Base-by-base conservation (phyloP, 768 basidiomycete species). In the Tylopilus sp. region DNA sequence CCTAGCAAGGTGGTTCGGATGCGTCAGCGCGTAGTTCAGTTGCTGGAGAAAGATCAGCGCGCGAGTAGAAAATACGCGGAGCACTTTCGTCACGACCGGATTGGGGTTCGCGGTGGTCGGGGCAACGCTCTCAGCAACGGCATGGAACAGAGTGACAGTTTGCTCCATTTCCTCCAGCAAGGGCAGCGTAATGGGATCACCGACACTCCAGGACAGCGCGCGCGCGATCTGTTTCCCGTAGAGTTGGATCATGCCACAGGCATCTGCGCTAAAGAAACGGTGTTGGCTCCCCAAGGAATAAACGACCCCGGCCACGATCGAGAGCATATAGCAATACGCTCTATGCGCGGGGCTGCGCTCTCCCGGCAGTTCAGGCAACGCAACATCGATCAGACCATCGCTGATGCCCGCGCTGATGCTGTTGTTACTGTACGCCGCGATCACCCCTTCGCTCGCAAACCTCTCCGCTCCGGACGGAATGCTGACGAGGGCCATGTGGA, bases 1-100 rank as follows among this genome's bases (percentile, higher is more conserved):
- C 58, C 85, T 86, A 2, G 87, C 84, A 13, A 97, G 78, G 61
- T 93, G 87, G 62, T 94, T 89, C 8, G 94, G 94, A 68, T 98
- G 94, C 0, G 91, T 87, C 43, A 96, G 77, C 0, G 91, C 89
- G 58, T 94, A 93, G 68, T 93, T 94, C 56, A 97, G 71, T 58
- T 93, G 89, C 63, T 93, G 92, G 1, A 97, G 76, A 24, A 96
- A 80, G 29, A 83, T 74, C 19, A 94, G 71, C 0, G 87, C 84
- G 55, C 82, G 83, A 1, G 75, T 75, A 3, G 84, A 81, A 67
- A 91, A 93, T 17, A 81, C 82, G 1, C 78, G 76, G 38, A 93
- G 76, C 7, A 92, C 81, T 59, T 81, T 84, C 48, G 78, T 78
- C 17, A 85, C 77, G 3, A 79, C 78, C 41, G 81, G 76, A 42